These are phyloP conservation scores for Corynespora cassiicola DNA, from an alignment of 2,329 filamentous ascomycete genomes.

Conservation along the genomic window DNA sequence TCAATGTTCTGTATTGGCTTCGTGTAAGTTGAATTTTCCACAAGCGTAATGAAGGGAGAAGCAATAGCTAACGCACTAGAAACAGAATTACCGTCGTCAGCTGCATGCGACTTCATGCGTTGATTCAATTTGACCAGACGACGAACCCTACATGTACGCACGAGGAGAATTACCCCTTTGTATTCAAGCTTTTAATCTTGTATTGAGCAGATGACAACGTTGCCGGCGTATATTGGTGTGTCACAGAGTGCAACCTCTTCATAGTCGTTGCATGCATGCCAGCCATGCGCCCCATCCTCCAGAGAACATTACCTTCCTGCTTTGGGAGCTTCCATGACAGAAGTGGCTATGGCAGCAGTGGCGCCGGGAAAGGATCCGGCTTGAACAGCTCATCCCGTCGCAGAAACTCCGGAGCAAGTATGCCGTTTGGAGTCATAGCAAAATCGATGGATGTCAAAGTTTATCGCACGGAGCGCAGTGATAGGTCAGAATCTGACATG, in stretches of 20 bases:
- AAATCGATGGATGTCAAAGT: conserved; percentile 30
- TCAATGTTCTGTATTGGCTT: conserved; percentile 8
- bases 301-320: too few relatives aligned
- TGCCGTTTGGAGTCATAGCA: conserved; percentile 26
- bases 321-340: too few relatives aligned
- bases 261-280: conserved; percentile 9
- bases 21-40: conserved; percentile 1
- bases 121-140: conserved; percentile 4
- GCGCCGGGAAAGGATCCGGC: too few relatives aligned
- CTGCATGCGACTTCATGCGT: conserved; percentile 4
- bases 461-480: conserved; percentile 19
- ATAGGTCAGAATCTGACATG: conserved; percentile 27
- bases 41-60: background rate
- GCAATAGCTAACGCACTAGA: conserved; percentile 1
- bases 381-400: too few relatives aligned
- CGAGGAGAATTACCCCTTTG: too few relatives aligned
- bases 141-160: conserved; percentile 8
- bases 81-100: conserved; percentile 7
- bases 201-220: conserved; percentile 7
- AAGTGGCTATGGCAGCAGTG: too few relatives aligned
- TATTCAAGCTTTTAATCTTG: too few relatives aligned
- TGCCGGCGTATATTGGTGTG: conserved; percentile 8
- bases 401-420: too few relatives aligned
- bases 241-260: conserved; percentile 8
- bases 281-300: conserved; percentile 4